Percentiles rank a stretch among this genome's conserved stretches.
These are phyloP conservation scores for Neospora caninum DNA, from an alignment of 169 alveolate genomes.

Conservation along the genomic window DNA sequence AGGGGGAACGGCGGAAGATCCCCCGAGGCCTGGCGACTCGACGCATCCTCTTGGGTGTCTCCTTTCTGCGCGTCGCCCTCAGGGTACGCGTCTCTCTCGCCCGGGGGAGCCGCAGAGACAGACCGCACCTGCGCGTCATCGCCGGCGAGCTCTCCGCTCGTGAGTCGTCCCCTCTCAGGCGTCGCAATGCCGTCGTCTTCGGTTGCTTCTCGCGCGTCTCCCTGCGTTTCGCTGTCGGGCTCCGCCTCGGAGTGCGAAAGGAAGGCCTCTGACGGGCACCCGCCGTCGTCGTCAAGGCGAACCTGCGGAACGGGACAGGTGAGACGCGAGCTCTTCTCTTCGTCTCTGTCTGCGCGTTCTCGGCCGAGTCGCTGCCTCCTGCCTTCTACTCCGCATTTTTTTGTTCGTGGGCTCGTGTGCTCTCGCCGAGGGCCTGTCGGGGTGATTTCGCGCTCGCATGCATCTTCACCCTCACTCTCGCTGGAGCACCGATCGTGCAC, in stretches of 20 bases:
- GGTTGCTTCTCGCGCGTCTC: not conserved
- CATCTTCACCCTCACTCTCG: too few species aligned
- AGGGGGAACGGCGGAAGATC: too few species aligned
- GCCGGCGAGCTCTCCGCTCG: too few species aligned
- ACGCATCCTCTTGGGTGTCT: too few species aligned
- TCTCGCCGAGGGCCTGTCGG: not conserved
- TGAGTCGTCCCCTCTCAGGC: too few species aligned
- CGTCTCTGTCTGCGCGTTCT: not conserved
- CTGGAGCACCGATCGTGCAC: too few species aligned
- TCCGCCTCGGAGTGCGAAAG: not conserved
- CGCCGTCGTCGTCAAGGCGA: conserved; percentile 11
- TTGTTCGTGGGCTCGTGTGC: not conserved
- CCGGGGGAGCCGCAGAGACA: too few species aligned
- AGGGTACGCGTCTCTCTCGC: too few species aligned
- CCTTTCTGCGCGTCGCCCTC: too few species aligned
- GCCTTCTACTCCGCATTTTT: not conserved
- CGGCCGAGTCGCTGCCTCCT: not conserved
- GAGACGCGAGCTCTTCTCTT: not conserved
- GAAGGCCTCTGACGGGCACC: not conserved
- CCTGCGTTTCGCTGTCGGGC: not conserved
- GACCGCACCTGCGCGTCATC: too few species aligned
- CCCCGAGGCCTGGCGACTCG: too few species aligned
- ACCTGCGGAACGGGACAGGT: not conserved
- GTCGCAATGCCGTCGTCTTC: not conserved
- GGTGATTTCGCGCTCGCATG: too few species aligned